Evolutionary conservation across 2,329 filamentous ascomycete genomes (phyloP).

Genomic region (Rhinocladiella similis): DNA sequence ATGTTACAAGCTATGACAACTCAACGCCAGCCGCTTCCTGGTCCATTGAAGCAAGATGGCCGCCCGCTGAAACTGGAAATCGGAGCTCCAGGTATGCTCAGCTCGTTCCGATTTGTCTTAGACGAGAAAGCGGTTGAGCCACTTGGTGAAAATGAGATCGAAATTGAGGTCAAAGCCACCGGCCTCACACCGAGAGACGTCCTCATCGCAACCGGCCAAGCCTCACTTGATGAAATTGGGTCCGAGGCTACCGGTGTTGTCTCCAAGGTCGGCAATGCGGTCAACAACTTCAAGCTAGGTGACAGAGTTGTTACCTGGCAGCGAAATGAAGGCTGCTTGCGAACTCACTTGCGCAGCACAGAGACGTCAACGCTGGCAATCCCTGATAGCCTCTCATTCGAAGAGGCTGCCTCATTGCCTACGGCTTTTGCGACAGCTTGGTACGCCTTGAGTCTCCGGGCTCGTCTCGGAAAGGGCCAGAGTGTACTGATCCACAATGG

Average conservation of each 20-base stretch:
- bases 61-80: constrained; percentile 15
- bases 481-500: constrained; percentile 26
- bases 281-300: constrained; percentile 10
- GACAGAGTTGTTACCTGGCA: constrained; percentile 19
- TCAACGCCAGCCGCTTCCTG: constrained; percentile 1
- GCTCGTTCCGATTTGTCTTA: neutral
- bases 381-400: constrained; percentile 30
- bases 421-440: constrained; percentile 26
- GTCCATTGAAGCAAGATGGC: constrained; percentile 16
- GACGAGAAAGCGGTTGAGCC: constrained; percentile 3
- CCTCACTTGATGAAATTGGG: constrained; percentile 28
- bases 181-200: constrained; percentile 15
- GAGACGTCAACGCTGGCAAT: constrained; percentile 26
- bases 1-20: constrained; percentile 8
- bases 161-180: constrained; percentile 28
- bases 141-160: constrained; percentile 25
- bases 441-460: constrained; percentile 13
- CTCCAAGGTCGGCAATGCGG: constrained; percentile 30
- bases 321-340: constrained; percentile 17
- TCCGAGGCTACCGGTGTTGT: constrained; percentile 45
- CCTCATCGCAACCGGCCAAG: constrained; percentile 9
- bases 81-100: neutral
- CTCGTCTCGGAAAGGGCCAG: constrained; percentile 17
- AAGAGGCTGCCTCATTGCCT: constrained; percentile 32
- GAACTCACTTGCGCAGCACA: constrained; percentile 4